Evolutionary conservation across 2,329 filamentous ascomycete species (phyloP).

Genomic region (Cadophora gregata): DNA sequence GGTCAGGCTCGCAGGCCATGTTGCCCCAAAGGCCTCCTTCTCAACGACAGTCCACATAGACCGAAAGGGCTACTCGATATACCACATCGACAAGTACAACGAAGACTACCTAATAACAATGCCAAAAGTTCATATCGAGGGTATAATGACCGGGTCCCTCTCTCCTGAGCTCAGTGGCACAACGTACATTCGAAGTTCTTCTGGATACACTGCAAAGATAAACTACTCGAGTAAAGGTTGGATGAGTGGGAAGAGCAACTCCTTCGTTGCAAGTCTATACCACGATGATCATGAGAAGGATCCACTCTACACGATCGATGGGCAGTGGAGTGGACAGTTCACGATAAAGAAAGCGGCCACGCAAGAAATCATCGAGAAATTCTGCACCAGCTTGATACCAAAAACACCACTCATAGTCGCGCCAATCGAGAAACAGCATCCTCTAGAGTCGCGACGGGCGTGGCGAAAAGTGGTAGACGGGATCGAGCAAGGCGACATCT

Average conservation of each 20-base stretch:
- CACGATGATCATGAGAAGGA: constrained; percentile 71
- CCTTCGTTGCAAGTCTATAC: constrained; percentile 78
- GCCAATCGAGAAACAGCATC: constrained; percentile 78
- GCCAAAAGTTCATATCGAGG: constrained; percentile 89
- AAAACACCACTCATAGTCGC: constrained; percentile 73
- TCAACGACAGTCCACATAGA: constrained; percentile 92
- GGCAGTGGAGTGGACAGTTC: constrained; percentile 88
- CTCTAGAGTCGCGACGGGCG: constrained; percentile 84
- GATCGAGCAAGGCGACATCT: constrained; percentile 83
- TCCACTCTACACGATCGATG: constrained; percentile 78
- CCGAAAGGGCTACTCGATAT: constrained; percentile 86
- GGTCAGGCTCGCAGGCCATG: constrained; percentile 79
- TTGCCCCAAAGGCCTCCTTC: constrained; percentile 94
- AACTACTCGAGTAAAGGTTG: constrained; percentile 93
- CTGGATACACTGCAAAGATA: constrained; percentile 85
- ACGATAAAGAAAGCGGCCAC: constrained; percentile 72
- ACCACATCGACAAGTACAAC: constrained; percentile 68
- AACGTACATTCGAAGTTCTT: constrained; percentile 84
- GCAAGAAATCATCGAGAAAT: constrained; percentile 59
- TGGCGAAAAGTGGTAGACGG: constrained; percentile 85
- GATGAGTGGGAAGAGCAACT: constrained; percentile 94
- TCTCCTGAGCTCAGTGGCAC: constrained; percentile 88
- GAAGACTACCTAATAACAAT: constrained; percentile 86
- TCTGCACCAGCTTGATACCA: constrained; percentile 60
- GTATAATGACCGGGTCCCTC: constrained; percentile 81